Percentiles rank a stretch among this genome's conserved stretches.
Evolutionary conservation across 148 eudicot genomes (phyloP).

Genomic region (Fagopyrum tataricum): DNA sequence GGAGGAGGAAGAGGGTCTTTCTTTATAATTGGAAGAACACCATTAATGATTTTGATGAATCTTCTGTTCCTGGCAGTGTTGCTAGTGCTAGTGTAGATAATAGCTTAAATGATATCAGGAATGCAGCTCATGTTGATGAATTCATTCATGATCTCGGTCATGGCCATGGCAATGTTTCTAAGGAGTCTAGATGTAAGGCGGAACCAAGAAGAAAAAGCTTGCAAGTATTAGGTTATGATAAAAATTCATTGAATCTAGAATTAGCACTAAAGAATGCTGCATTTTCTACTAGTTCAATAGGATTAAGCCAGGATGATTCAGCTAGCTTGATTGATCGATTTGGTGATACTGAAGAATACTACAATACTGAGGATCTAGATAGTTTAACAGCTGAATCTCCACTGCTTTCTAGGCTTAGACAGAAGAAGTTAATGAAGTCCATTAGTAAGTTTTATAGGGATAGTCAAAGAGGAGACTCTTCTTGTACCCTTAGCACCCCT

Average conservation of each 20-base stretch:
- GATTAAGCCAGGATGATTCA: constrained; percentile 45
- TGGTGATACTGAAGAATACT: constrained; percentile 59
- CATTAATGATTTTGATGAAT: constrained; percentile 41
- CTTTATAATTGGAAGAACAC: constrained; percentile 75
- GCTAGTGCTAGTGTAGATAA: constrained; percentile 47
- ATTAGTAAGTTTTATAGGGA: constrained; percentile 33
- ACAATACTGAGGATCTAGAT: constrained; percentile 52
- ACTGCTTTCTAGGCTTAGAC: constrained; percentile 60
- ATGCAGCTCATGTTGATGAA: constrained; percentile 50
- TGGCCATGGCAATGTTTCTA: constrained; percentile 20
- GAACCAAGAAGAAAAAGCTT: constrained; percentile 29
- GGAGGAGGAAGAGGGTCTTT: constrained; percentile 49
- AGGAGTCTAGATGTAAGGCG: constrained; percentile 47
- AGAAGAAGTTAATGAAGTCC: constrained; percentile 29
- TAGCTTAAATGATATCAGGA: constrained; percentile 59
- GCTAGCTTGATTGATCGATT: constrained; percentile 57
- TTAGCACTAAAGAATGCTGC: constrained; percentile 25
- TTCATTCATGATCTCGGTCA: background rate
- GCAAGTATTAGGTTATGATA: constrained; percentile 28
- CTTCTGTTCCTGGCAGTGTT: constrained; percentile 23
- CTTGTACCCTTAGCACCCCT: constrained; percentile 73
- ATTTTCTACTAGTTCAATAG: constrained; percentile 26
- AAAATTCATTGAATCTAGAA: constrained; percentile 24
- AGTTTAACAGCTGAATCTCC: constrained; percentile 50
- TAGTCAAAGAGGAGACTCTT: constrained; percentile 65